phyloP scores from a whole-genome alignment of 805 yeast genomes.

The Ogataea dorogensis region DNA sequence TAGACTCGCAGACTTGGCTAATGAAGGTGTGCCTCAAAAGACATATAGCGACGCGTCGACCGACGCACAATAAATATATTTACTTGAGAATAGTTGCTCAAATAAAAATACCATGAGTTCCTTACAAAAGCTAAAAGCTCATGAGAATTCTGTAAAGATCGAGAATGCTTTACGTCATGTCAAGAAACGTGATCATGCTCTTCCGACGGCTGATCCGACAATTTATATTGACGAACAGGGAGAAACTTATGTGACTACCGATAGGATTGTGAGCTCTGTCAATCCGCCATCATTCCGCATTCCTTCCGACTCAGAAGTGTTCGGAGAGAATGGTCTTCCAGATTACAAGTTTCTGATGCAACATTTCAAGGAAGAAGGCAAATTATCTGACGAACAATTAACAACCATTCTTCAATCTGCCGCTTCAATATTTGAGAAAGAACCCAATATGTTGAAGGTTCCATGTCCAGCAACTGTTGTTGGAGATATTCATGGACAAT shows the following conservation, averaged over 20 bases:
- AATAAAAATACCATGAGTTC: constrained; percentile 7
- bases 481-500: constrained; percentile 98
- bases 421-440: constrained; percentile 57
- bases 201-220: constrained; percentile 35
- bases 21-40: constrained; percentile 90
- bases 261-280: constrained; percentile 54
- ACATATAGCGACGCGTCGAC: constrained; percentile 5
- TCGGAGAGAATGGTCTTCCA: constrained; percentile 60
- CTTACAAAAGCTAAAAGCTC: constrained; percentile 20
- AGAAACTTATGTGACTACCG: constrained; percentile 50
- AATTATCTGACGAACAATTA: constrained; percentile 70
- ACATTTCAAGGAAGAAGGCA: constrained; percentile 80
- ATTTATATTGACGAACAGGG: constrained; percentile 58
- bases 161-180: constrained; percentile 65
- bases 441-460: constrained; percentile 75
- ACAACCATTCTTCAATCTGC: constrained; percentile 62
- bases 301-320: constrained; percentile 72
- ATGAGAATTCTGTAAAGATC: constrained; percentile 53
- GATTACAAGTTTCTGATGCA: constrained; percentile 66
- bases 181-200: constrained; percentile 39
- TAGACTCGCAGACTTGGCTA: constrained; percentile 68
- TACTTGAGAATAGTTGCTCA: background rate
- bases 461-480: constrained; percentile 94
- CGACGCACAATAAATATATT: constrained; percentile 1
- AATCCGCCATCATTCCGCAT: constrained; percentile 59